Evolutionary conservation across 805 yeast genomes (phyloP).

Genomic region (Kurtzmaniella fragi): DNA sequence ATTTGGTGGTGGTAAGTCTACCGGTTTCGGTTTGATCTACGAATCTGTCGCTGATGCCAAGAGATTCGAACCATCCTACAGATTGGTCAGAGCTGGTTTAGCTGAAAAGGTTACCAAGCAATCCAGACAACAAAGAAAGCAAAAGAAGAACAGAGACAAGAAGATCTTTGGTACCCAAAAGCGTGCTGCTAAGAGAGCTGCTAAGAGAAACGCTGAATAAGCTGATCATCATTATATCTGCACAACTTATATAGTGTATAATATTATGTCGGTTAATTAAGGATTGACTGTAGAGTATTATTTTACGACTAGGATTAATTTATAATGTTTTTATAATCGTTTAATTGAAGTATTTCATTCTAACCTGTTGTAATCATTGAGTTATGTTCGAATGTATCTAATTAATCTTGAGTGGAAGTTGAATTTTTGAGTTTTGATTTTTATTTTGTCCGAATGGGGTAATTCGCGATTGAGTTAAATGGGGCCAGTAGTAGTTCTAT

Average conservation of each 20-base stretch:
- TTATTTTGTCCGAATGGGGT: too few relatives aligned
- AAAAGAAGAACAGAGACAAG: constrained; percentile 99
- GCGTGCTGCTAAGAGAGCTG: constrained; percentile 87
- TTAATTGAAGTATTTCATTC: too few relatives aligned
- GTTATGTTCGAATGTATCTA: too few relatives aligned
- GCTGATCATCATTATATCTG: constrained; percentile 11
- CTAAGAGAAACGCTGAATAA: constrained; percentile 86
- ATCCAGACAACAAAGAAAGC: constrained; percentile 99
- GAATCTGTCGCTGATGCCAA: constrained; percentile 96
- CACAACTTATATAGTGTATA: constrained; percentile 9
- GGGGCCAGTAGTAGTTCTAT: too few relatives aligned
- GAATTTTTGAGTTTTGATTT: too few relatives aligned
- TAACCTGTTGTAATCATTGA: too few relatives aligned
- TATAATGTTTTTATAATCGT: too few relatives aligned
- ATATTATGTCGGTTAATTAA: constrained; percentile 11
- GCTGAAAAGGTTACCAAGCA: constrained; percentile 95
- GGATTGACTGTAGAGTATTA: neutral
- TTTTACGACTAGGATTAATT: neutral
- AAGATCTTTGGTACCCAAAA: constrained; percentile 98
- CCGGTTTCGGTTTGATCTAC: constrained; percentile 99
- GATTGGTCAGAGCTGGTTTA: constrained; percentile 98
- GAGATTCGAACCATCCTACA: constrained; percentile 98
- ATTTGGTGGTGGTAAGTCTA: constrained; percentile 99
- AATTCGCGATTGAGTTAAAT: too few relatives aligned
- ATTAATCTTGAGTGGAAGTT: too few relatives aligned